These are phyloP conservation scores for Neurospora sp. DNA, from an alignment of 495 filamentous ascomycete genomes.

Conservation along the genomic window DNA sequence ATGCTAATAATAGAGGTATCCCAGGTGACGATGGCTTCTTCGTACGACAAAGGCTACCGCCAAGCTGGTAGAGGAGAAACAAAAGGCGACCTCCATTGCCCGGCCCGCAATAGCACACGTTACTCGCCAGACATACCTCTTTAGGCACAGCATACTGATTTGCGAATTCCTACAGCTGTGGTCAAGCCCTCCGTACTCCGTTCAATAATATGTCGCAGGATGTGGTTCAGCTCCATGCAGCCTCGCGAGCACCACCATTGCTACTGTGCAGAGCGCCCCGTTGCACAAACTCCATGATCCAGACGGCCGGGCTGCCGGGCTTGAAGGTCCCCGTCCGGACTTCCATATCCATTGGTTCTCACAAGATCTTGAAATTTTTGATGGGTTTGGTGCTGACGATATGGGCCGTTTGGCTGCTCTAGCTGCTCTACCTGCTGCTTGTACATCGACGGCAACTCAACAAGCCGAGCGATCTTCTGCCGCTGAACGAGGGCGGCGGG, in stretches of 20 bases:
- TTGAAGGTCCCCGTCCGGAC: not conserved
- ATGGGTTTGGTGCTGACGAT: not conserved
- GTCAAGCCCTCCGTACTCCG: not conserved
- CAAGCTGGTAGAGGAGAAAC: not conserved
- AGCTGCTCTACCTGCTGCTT: not conserved
- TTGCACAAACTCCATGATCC: not conserved
- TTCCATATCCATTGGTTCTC: not conserved
- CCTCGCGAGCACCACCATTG: not conserved
- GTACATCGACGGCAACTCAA: not conserved
- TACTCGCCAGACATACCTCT: not conserved
- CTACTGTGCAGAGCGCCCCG: not conserved
- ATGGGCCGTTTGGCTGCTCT: not conserved
- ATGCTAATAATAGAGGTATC: not conserved
- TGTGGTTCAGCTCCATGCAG: not conserved
- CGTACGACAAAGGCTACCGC: not conserved
- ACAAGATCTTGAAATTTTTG: not conserved
- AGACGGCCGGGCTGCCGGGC: not conserved
- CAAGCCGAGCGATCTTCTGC: not conserved
- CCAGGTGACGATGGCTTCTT: not conserved
- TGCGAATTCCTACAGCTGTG: not conserved
- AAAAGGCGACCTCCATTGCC: not conserved
- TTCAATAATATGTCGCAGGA: not conserved
- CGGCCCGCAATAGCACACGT: not conserved
- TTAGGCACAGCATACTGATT: not conserved
- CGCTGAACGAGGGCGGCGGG: not conserved